phyloP scores from a whole-genome alignment of 2,329 filamentous ascomycete genomes.

The Xylaria sp. region DNA sequence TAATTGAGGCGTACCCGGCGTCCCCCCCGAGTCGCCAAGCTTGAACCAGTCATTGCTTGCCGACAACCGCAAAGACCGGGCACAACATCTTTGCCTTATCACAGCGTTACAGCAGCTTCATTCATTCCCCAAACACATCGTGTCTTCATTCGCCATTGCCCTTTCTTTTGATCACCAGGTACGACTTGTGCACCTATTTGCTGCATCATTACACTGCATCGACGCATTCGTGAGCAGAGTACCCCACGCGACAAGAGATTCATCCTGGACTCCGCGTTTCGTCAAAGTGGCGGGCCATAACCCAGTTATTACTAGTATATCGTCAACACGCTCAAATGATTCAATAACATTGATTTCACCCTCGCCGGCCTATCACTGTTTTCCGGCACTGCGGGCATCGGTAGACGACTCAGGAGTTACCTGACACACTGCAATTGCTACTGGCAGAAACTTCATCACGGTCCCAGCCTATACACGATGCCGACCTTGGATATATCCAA shows the following conservation, averaged over 20 bases:
- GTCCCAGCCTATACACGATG: conserved; percentile 49
- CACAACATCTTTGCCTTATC: conserved; percentile 17
- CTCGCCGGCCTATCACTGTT: conserved; percentile 46
- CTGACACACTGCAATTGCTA: conserved; percentile 39
- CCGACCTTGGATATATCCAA: conserved; percentile 70
- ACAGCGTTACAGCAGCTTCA: conserved; percentile 21
- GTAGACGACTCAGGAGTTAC: conserved; percentile 56
- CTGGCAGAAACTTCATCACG: conserved; percentile 1
- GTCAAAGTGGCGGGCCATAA: conserved; percentile 42
- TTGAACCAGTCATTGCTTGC: conserved; percentile 14
- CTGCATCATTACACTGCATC: not conserved
- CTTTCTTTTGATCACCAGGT: not conserved
- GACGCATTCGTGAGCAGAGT: not conserved
- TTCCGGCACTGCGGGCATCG: conserved; percentile 49
- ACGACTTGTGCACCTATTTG: not conserved
- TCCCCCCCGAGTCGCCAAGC: not conserved
- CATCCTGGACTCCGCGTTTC: not conserved
- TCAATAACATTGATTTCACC: conserved; percentile 56
- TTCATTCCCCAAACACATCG: not conserved
- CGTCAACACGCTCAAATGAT: conserved; percentile 49
- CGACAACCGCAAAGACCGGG: conserved; percentile 2
- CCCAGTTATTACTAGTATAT: conserved; percentile 8
- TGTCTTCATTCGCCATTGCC: conserved; percentile 15
- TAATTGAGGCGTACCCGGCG: not conserved
- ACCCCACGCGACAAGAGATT: not conserved